These are phyloP conservation scores for Podospora conica DNA, from an alignment of 495 filamentous ascomycete genomes.

Conservation along the genomic window DNA sequence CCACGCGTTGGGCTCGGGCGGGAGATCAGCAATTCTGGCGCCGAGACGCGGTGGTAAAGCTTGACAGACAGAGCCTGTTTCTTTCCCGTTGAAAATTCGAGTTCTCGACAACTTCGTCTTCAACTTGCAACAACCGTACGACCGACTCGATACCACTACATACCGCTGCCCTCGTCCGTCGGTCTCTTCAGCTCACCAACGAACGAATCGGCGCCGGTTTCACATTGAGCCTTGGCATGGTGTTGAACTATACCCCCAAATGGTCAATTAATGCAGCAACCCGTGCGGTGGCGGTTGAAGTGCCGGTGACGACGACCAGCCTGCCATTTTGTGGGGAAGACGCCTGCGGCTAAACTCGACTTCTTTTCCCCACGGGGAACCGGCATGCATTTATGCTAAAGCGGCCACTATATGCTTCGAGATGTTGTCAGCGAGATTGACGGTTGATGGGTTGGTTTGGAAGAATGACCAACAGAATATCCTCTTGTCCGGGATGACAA, in stretches of 20 bases:
- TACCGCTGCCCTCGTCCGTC: background rate
- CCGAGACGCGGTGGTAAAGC: background rate
- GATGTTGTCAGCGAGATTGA: background rate
- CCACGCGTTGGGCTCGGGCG: background rate
- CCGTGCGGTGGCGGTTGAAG: constrained; percentile 3
- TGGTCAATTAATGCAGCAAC: background rate
- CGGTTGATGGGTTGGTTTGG: background rate
- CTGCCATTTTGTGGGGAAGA: constrained; percentile 1
- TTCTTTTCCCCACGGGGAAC: background rate
- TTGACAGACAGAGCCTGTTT: background rate
- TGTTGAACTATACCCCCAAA: background rate
- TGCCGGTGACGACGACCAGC: constrained; percentile 1
- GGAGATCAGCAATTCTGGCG: background rate
- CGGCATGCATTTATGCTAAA: background rate
- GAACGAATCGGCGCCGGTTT: background rate
- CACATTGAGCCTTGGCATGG: constrained; percentile 11
- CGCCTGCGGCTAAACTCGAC: background rate
- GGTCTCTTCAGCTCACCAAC: background rate
- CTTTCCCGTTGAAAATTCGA: background rate
- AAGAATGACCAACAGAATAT: background rate
- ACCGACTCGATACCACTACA: background rate
- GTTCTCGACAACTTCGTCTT: background rate
- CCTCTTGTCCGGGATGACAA: background rate
- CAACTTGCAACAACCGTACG: background rate
- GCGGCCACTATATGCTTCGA: background rate